Percentiles rank a stretch among this genome's conserved stretches.
phyloP scores from a whole-genome alignment of 2,329 filamentous ascomycete species.

The Monosporascus ibericus region DNA sequence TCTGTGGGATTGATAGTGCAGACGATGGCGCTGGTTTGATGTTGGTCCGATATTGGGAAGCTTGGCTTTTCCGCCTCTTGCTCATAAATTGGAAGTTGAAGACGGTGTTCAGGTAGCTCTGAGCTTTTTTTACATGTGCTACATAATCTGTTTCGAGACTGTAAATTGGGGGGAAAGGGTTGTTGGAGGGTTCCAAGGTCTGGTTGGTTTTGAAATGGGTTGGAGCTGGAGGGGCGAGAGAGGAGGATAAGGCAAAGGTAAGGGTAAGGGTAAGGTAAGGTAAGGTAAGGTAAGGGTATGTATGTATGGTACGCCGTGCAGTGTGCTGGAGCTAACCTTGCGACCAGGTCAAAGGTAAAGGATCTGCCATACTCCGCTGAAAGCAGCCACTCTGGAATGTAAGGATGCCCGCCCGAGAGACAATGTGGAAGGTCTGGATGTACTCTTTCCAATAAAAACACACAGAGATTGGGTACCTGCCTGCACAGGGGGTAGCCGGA shows the following conservation, averaged over 20 bases:
- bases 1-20: neutral
- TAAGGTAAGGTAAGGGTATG: too few species aligned
- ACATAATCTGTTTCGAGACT: conserved; percentile 38
- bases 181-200: conserved; percentile 5
- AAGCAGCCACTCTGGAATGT: conserved; percentile 11
- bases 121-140: conserved; percentile 34
- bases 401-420: neutral
- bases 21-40: conserved; percentile 7
- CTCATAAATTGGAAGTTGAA: conserved; percentile 2
- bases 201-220: neutral
- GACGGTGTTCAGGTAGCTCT: conserved; percentile 26
- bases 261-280: too few species aligned
- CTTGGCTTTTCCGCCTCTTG: conserved; percentile 13
- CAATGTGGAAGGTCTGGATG: neutral
- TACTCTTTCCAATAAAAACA: too few species aligned
- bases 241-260: neutral
- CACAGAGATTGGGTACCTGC: too few species aligned
- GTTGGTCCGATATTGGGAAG: conserved; percentile 10
- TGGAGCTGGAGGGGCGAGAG: neutral
- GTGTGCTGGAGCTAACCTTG: too few species aligned
- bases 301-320: too few species aligned
- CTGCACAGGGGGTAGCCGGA: too few species aligned
- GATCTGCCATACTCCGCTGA: conserved; percentile 8
- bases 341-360: too few species aligned
- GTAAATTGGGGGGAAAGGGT: conserved; percentile 11